Percentiles rank a stretch among this genome's conserved stretches.
Evolutionary conservation across 1,139 yeast species (phyloP).

Genomic region (Kazachstania sp.): DNA sequence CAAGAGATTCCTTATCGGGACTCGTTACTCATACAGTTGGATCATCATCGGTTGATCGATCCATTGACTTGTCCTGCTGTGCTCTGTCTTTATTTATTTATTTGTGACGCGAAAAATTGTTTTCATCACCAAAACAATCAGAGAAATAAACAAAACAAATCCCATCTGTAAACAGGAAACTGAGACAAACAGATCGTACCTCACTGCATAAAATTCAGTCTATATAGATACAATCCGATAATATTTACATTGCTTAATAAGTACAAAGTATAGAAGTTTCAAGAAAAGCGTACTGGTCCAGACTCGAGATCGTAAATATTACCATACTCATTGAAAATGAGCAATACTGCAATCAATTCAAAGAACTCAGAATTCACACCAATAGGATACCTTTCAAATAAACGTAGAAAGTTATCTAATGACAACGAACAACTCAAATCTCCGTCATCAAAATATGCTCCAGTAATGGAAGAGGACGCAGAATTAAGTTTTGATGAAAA

Average conservation of each 20-base stretch:
- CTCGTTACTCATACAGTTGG: too few relatives aligned
- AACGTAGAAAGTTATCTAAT: conserved; percentile 14
- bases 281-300: too few relatives aligned
- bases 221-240: too few relatives aligned
- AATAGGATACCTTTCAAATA: conserved; percentile 22
- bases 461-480: conserved; percentile 1
- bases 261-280: too few relatives aligned
- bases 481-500: conserved; percentile 3
- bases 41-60: too few relatives aligned
- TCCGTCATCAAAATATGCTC: conserved; percentile 1
- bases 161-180: neutral
- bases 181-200: too few relatives aligned
- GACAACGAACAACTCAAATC: neutral
- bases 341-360: conserved; percentile 4
- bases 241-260: too few relatives aligned
- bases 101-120: neutral
- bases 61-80: too few relatives aligned
- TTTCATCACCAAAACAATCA: neutral
- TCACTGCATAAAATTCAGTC: too few relatives aligned
- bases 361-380: conserved; percentile 29
- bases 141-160: conserved; percentile 1
- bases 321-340: neutral
- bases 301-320: too few relatives aligned
- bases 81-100: too few relatives aligned
- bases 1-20: too few relatives aligned